Evolutionary conservation across 768 basidiomycete species (phyloP).

Genomic region (Erythrobasidium yunnanense): DNA sequence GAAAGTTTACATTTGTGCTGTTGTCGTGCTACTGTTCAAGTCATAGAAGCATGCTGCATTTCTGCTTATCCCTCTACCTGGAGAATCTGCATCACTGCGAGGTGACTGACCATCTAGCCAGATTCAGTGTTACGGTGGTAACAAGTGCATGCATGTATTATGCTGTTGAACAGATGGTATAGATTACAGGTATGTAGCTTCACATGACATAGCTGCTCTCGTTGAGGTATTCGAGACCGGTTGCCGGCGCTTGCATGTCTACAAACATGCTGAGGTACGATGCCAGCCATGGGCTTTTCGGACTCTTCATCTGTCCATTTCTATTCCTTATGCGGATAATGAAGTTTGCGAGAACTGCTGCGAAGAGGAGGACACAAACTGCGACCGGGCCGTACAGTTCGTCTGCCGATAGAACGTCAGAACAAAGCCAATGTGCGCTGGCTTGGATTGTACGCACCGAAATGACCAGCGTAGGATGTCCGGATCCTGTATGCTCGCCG

Average conservation of each 20-base stretch:
- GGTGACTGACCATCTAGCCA: too few relatives aligned
- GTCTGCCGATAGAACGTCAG: constrained; percentile 48
- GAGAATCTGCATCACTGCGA: too few relatives aligned
- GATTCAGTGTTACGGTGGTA: too few relatives aligned
- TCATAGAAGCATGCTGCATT: too few relatives aligned
- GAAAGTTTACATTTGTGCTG: too few relatives aligned
- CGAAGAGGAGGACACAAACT: constrained; percentile 70
- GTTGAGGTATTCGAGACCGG: too few relatives aligned
- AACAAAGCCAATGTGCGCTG: not conserved
- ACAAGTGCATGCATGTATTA: too few relatives aligned
- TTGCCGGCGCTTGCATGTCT: constrained; percentile 10
- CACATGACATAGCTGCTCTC: too few relatives aligned
- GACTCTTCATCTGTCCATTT: constrained; percentile 26
- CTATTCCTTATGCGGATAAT: constrained; percentile 46
- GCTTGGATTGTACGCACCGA: constrained; percentile 51
- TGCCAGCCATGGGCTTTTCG: constrained; percentile 36
- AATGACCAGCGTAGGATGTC: constrained; percentile 72
- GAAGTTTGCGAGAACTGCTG: constrained; percentile 80
- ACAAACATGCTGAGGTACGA: constrained; percentile 23
- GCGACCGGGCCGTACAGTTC: constrained; percentile 69
- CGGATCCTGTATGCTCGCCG: constrained; percentile 81
- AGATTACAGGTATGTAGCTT: too few relatives aligned
- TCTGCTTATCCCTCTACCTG: too few relatives aligned
- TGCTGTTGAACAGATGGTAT: too few relatives aligned
- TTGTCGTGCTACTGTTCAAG: too few relatives aligned